These are phyloP conservation scores for Triticum turgidum DNA, from an alignment of 176 grass and related monocot genomes.

Conservation along the genomic window DNA sequence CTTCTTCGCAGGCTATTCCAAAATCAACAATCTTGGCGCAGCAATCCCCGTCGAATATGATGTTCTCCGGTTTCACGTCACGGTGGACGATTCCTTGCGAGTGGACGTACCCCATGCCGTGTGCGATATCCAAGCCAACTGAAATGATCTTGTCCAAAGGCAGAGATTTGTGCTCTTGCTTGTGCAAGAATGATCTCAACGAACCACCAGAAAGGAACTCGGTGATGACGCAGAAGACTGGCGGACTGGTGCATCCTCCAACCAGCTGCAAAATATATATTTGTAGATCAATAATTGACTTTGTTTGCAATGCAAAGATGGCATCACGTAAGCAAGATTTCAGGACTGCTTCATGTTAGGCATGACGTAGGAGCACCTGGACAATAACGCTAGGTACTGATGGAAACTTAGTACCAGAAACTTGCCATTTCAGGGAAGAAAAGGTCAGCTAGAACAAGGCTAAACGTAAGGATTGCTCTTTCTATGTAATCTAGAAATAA, in stretches of 20 bases:
- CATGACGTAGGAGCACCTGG: neutral
- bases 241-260: conserved; percentile 68
- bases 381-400: neutral
- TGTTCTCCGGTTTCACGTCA: conserved; percentile 95
- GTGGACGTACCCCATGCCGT: conserved; percentile 85
- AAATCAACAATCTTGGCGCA: conserved; percentile 92
- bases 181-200: conserved; percentile 82
- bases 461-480: neutral
- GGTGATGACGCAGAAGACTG: conserved; percentile 80
- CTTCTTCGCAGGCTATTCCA: conserved; percentile 86
- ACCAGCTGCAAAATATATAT: conserved; percentile 48
- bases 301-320: neutral
- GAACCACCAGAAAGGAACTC: conserved; percentile 83
- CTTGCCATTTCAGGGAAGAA: neutral
- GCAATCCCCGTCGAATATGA: conserved; percentile 62
- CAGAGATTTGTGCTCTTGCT: conserved; percentile 69
- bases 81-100: conserved; percentile 85
- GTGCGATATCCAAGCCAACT: conserved; percentile 73
- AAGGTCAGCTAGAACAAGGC: neutral
- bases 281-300: neutral
- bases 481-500: neutral
- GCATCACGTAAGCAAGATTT: neutral
- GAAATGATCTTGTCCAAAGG: conserved; percentile 57
- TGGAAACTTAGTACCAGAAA: neutral
- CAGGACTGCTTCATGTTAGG: neutral